Evolutionary conservation across 2,329 filamentous ascomycete species (phyloP), one percentile per base, ranked within the genome.

Genomic region (Trichoderma polysporum): DNA sequence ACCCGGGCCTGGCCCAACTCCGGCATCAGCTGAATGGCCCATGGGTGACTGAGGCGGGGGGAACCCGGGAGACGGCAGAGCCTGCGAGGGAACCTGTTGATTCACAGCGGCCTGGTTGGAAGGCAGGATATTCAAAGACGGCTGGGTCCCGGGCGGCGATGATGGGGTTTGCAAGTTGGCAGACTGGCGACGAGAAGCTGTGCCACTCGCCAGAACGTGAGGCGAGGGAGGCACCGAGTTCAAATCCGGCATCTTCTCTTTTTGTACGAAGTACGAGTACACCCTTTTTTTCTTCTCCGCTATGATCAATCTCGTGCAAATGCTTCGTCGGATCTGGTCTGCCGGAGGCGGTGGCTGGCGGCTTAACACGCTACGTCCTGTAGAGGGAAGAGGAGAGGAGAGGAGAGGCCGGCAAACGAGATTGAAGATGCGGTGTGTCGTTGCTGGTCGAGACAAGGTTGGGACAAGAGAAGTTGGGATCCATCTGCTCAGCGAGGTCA

Each of bases 161-260:
- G 80, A 77, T 69, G 69, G 13, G 79, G 75, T 27, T 79, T 78
- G 47, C 79, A 77, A 53, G 80, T 74, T 77, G 22, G 78, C 76
- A 33, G 83, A 83, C 49, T 80, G 75, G 56, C 83, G 83, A 57
- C 81, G 78, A 25, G 81, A 79, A 22, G 39, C 25, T 53, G 81
- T 78, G n/a, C 80, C 79, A 9, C 74, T 71, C 22, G 78, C 80
- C 37, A 82, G 77, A 41, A 80, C 74, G 69, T 80, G 81, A 59
- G 84, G 82, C 64, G 83, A 85, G 8, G 82, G 76, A 47, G 85
- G 83, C 13, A 87, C 83, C 19, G 83, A 83, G 77, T 87, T 86
- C 70, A 87, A 81, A 70, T 87, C 85, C 27, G 83, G 84, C 84
- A 85, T 86, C 50, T 54, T 64, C 27, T 9, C 15, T 54, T 56